These are phyloP conservation scores for Nakazawaea holstii DNA, from an alignment of 805 yeast genomes.

Conservation along the genomic window DNA sequence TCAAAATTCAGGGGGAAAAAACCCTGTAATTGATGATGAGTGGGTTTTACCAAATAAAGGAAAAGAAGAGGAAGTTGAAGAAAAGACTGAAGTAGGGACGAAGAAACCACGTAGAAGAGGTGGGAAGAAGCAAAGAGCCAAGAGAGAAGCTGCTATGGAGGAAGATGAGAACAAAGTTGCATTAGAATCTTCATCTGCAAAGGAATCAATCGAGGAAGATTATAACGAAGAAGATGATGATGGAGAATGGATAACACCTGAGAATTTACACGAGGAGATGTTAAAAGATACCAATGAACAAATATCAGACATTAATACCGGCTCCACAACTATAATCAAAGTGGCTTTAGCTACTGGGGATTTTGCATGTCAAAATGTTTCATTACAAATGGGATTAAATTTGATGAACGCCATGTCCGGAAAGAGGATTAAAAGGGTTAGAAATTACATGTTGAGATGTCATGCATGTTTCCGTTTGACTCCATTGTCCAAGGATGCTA, in stretches of 20 bases:
- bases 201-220: constrained; percentile 32
- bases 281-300: constrained; percentile 65
- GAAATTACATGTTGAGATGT: constrained; percentile 93
- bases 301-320: constrained; percentile 32
- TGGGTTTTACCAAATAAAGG: constrained; percentile 11
- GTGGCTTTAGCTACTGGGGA: constrained; percentile 93
- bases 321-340: constrained; percentile 36
- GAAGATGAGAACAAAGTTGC: constrained; percentile 18
- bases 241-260: constrained; percentile 90
- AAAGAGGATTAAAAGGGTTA: constrained; percentile 72
- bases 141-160: constrained; percentile 37
- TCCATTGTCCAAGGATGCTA: constrained; percentile 73
- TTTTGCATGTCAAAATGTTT: constrained; percentile 95
- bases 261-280: constrained; percentile 67
- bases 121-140: constrained; percentile 59
- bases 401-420: constrained; percentile 84
- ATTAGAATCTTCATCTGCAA: constrained; percentile 9
- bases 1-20: constrained; percentile 10
- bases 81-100: constrained; percentile 14
- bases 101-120: constrained; percentile 55
- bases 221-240: constrained; percentile 77
- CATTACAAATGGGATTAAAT: constrained; percentile 84
- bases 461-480: constrained; percentile 90
- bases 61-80: constrained; percentile 4
- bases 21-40: constrained; percentile 5